Base-by-base conservation (phyloP, 1,139 yeast species). In the Candida dubliniensis region DNA sequence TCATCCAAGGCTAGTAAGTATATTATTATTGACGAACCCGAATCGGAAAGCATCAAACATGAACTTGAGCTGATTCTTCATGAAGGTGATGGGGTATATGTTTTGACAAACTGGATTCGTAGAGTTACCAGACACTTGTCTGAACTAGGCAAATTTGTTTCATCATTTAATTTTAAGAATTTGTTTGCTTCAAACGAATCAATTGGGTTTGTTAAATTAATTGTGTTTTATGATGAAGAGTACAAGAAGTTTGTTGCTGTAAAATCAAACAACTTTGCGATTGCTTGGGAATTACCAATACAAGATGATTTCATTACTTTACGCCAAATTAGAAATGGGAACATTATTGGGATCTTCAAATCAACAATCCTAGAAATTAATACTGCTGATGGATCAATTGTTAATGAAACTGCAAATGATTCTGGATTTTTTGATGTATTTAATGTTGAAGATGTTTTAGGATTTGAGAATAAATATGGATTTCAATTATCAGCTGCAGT, bases 101-200 rank as follows among this genome's bases (percentile, higher is more conserved):
- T 66, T 8, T 38, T 67, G 9, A 36, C 53, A 4, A 59, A 67
- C 29, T 67, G 71, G 70, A 26, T 65, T 8, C 56, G 54, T 34
- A 58, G 77, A 53, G 49, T 59, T 18, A 51, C 53, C 36, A 61
- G 74, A 45, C 78, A 73, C 46, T 60, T 70, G 51, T 46, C 56
- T 10, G 73, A 68, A 40, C 53, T 73, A 23, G 76, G 76, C 1
- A 57, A 49, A 40, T 65, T 55, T 37, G 45, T 59, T 4, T 50
- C 58, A 1, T 51, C 62, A 4, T 31, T 41, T 5, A 36, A 40
- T n/a, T 44, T 37, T 29, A 40, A 31, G 15, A 31, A 24, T 31
- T 27, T 47, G 11, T 45, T 47, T 5, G 36, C 47, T 13, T 43
- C 43, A 7, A 39, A 24, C 13, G 31, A 35, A 10, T 14, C 32